Evolutionary conservation across 2,329 filamentous ascomycete species (phyloP).

Genomic region (Elsinoe perseae): DNA sequence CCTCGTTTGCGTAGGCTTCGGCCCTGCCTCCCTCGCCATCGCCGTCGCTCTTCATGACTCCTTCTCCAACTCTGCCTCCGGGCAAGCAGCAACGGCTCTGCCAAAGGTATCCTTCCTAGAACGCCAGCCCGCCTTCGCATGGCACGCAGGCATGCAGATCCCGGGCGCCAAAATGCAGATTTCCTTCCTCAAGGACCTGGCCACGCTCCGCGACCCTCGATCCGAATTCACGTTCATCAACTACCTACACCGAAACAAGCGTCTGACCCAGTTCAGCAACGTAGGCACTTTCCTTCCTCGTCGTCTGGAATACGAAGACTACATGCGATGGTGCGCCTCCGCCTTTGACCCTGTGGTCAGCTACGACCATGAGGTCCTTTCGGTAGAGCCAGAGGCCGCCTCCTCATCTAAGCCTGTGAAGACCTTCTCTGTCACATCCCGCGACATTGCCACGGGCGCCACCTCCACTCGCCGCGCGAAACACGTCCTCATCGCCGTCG

Average conservation of each 20-base stretch:
- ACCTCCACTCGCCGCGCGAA: constrained; percentile 49
- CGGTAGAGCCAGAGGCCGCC: constrained; percentile 49
- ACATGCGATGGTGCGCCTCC: constrained; percentile 83
- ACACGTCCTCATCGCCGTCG: constrained; percentile 63
- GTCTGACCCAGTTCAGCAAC: constrained; percentile 88
- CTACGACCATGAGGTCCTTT: constrained; percentile 71
- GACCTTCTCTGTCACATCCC: constrained; percentile 60
- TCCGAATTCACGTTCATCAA: constrained; percentile 94
- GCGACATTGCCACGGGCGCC: constrained; percentile 51
- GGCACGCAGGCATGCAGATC: constrained; percentile 93
- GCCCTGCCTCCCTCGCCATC: constrained; percentile 81
- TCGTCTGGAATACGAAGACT: constrained; percentile 86
- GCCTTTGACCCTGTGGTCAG: constrained; percentile 66
- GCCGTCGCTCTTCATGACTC: constrained; percentile 82
- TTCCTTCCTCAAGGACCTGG: constrained; percentile 92
- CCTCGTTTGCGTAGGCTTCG: constrained; percentile 85
- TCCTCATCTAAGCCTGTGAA: constrained; percentile 47
- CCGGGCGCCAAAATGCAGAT: constrained; percentile 96
- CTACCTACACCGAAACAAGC: constrained; percentile 72
- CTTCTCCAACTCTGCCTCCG: constrained; percentile 39
- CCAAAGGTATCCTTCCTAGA: constrained; percentile 83
- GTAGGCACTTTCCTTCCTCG: constrained; percentile 80
- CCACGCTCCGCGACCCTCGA: constrained; percentile 76
- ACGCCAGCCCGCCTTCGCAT: constrained; percentile 73
- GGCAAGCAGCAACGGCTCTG: constrained; percentile 25